Conservation (phyloP, 805 yeast species). For the Monosporozyma unispora region DNA sequence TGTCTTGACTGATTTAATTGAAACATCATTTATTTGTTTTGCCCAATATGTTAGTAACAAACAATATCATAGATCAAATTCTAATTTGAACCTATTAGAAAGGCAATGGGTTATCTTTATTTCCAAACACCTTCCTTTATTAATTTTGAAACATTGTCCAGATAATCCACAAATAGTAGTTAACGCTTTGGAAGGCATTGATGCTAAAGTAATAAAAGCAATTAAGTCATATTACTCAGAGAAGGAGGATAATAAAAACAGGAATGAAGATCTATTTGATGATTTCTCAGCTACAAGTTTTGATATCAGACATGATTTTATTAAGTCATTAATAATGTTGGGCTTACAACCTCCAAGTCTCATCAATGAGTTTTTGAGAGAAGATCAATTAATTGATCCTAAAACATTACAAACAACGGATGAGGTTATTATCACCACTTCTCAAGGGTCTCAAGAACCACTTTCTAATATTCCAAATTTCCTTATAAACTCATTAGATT, state of each 20-base stretch:
- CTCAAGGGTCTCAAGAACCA: constrained; percentile 29
- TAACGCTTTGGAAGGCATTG: constrained; percentile 22
- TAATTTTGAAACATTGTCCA: constrained; percentile 29
- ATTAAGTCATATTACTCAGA: constrained; percentile 29
- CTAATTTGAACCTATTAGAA: constrained; percentile 28
- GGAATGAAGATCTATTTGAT: constrained; percentile 43
- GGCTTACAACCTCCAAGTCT: constrained; percentile 31
- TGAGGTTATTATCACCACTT: constrained; percentile 24
- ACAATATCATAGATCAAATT: constrained; percentile 32
- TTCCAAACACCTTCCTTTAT: constrained; percentile 38
- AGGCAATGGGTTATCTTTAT: constrained; percentile 40
- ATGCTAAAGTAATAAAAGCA: constrained; percentile 27
- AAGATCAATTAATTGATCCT: constrained; percentile 33
- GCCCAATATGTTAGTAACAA: constrained; percentile 38
- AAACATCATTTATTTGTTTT: constrained; percentile 34
- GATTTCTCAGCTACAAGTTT: constrained; percentile 39
- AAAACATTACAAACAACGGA: constrained; percentile 29
- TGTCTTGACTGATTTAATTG: constrained; percentile 24
- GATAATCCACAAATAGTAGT: constrained; percentile 20
- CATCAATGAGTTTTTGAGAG: constrained; percentile 31
- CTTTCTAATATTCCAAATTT: constrained; percentile 25
- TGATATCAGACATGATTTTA: constrained; percentile 44
- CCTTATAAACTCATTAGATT: constrained; percentile 19
- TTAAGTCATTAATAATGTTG: constrained; percentile 37
- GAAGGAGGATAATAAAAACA: constrained; percentile 28